Evolutionary conservation across 306 rosid species (phyloP).

Genomic region (Fragaria ananassa): DNA sequence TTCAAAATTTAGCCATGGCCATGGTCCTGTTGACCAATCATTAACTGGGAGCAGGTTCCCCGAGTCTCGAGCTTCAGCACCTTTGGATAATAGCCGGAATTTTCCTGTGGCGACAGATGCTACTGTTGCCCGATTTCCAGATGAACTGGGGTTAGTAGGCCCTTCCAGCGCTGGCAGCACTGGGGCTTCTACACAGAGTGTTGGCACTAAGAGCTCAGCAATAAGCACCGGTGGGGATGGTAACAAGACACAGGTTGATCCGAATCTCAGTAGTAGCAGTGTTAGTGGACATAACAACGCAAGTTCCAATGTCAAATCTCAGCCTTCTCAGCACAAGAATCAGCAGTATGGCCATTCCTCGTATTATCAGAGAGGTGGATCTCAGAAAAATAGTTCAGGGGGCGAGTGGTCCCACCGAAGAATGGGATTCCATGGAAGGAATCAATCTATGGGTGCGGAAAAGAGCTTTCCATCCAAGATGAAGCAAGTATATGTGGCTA

Average conservation of each 20-base stretch:
- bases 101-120: constrained; percentile 56
- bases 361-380: constrained; percentile 61
- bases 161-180: constrained; percentile 45
- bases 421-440: constrained; percentile 74
- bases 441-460: constrained; percentile 58
- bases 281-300: constrained; percentile 44
- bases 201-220: constrained; percentile 38
- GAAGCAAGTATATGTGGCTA: constrained; percentile 92
- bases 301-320: constrained; percentile 40
- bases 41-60: constrained; percentile 50
- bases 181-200: constrained; percentile 37
- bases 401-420: constrained; percentile 80
- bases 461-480: constrained; percentile 62
- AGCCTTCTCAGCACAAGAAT: constrained; percentile 45
- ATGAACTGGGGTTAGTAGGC: constrained; percentile 69
- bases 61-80: constrained; percentile 43
- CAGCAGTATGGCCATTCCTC: constrained; percentile 68
- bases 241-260: constrained; percentile 44
- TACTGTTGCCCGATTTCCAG: constrained; percentile 61
- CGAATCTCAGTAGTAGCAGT: constrained; percentile 34
- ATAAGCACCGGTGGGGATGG: constrained; percentile 33
- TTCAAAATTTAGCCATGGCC: constrained; percentile 62
- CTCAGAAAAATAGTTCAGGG: constrained; percentile 65
- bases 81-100: constrained; percentile 54
- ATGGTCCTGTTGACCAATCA: constrained; percentile 56